These are phyloP conservation scores for Babesia ovis DNA, from an alignment of 169 alveolate species.

Conservation along the genomic window DNA sequence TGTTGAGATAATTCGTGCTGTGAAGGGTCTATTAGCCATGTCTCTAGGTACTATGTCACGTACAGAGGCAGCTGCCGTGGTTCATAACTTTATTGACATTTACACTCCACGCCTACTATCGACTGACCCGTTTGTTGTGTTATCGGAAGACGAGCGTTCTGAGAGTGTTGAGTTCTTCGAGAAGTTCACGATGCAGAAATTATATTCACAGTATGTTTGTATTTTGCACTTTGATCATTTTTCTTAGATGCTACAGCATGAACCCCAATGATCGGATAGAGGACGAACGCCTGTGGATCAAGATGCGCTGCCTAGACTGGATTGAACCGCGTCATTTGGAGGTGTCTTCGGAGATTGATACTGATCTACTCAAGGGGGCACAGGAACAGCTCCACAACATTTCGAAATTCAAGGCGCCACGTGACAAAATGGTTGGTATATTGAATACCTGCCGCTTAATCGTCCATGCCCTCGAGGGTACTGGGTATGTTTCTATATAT, in stretches of 20 bases:
- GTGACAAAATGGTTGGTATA: conserved; percentile 75
- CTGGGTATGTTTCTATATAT: conserved; percentile 23
- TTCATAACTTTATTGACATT: conserved; percentile 66
- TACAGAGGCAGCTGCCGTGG: conserved; percentile 68
- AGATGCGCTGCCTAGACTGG: conserved; percentile 73
- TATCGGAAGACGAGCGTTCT: conserved; percentile 49
- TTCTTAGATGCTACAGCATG: conserved; percentile 64
- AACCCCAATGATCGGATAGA: conserved; percentile 70
- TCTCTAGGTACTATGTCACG: conserved; percentile 67
- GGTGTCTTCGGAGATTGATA: conserved; percentile 31
- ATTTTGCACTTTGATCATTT: background rate
- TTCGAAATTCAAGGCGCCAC: conserved; percentile 69
- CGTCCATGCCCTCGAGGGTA: conserved; percentile 64
- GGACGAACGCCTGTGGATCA: conserved; percentile 70
- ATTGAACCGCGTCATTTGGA: conserved; percentile 72
- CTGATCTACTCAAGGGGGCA: conserved; percentile 30
- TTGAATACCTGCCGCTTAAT: conserved; percentile 75
- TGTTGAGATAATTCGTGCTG: conserved; percentile 72
- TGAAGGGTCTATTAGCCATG: conserved; percentile 66
- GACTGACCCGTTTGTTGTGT: conserved; percentile 21
- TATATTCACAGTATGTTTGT: conserved; percentile 42
- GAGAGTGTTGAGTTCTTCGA: conserved; percentile 53
- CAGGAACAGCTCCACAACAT: conserved; percentile 49
- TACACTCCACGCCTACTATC: conserved; percentile 61
- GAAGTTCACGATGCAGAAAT: conserved; percentile 66